These are phyloP conservation scores for Pythium guiyangense DNA, from an alignment of 352 stramenopile species.

Conservation along the genomic window DNA sequence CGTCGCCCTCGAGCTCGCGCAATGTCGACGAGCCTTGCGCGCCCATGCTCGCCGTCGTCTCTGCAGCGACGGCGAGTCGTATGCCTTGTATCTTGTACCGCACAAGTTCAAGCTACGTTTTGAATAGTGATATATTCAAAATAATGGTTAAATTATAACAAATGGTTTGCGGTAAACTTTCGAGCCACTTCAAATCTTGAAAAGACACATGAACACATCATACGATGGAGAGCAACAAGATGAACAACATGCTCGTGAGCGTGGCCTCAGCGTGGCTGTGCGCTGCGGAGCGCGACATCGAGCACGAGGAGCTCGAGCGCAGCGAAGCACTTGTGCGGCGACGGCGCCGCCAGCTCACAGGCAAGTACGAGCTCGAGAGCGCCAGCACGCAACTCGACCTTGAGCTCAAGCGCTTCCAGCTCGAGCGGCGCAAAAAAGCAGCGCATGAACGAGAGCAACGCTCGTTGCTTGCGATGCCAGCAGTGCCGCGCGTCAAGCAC, in stretches of 20 bases:
- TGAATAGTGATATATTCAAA: too few relatives aligned
- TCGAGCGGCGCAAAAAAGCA: conserved; percentile 21
- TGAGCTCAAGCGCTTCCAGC: conserved; percentile 45
- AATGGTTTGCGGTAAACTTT: too few relatives aligned
- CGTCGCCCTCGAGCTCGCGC: background rate
- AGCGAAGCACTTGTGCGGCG: conserved; percentile 92
- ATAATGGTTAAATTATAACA: too few relatives aligned
- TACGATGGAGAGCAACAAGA: conserved; percentile 25
- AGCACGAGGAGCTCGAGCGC: conserved; percentile 90
- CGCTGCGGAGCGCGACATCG: conserved; percentile 41
- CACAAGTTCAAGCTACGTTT: too few relatives aligned
- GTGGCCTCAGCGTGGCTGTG: conserved; percentile 61
- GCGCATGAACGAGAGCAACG: conserved; percentile 5
- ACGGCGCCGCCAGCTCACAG: conserved; percentile 64
- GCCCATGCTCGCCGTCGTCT: conserved; percentile 11
- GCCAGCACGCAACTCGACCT: conserved; percentile 35
- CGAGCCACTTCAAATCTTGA: too few relatives aligned
- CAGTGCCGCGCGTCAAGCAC: background rate
- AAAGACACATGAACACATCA: too few relatives aligned
- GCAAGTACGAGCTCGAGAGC: conserved; percentile 49
- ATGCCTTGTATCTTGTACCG: too few relatives aligned
- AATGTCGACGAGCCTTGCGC: conserved; percentile 5
- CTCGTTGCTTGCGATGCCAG: conserved; percentile 10
- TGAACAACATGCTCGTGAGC: conserved; percentile 27
- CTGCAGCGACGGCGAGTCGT: too few relatives aligned